These are phyloP conservation scores for Trifolium repens DNA, from an alignment of 306 rosid genomes.

Conservation along the genomic window DNA sequence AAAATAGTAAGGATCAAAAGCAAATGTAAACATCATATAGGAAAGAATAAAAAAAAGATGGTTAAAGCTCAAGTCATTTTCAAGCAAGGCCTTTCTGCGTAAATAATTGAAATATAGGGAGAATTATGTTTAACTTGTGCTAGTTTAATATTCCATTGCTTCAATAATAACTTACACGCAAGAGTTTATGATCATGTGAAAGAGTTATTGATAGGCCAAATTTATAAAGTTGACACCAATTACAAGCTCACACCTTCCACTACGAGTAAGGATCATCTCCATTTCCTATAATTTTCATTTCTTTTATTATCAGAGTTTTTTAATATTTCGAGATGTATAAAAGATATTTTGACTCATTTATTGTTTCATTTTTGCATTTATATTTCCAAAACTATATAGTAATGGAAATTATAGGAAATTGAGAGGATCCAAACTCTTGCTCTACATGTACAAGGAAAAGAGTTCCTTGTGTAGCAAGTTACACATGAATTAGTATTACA, in stretches of 20 bases:
- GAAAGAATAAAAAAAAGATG: not conserved
- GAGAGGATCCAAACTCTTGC: too few species aligned
- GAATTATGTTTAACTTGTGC: slow-evolving; percentile 7
- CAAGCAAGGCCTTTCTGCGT: slow-evolving; percentile 2
- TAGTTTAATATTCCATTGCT: slow-evolving; percentile 8
- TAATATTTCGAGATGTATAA: too few species aligned
- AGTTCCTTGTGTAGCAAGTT: not conserved
- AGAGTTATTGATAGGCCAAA: not conserved
- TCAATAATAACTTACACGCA: slow-evolving; percentile 22
- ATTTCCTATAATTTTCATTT: too few species aligned
- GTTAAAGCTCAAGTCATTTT: slow-evolving; percentile 26
- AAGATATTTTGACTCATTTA: too few species aligned
- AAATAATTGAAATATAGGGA: slow-evolving; percentile 24
- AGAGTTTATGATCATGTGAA: not conserved
- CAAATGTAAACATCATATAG: not conserved
- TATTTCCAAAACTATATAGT: too few species aligned
- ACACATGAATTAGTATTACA: not conserved
- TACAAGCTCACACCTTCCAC: not conserved
- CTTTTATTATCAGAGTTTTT: too few species aligned
- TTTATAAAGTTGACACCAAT: not conserved
- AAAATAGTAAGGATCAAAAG: not conserved
- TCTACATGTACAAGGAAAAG: not conserved
- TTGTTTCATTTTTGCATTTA: too few species aligned
- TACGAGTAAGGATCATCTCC: too few species aligned
- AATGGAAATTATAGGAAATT: too few species aligned